A percentile compares a stretch with the other conserved stretches of the same genome.
These are phyloP conservation scores for Trichoderma orchidacearum DNA, from an alignment of 495 filamentous ascomycete species.

Conservation along the genomic window DNA sequence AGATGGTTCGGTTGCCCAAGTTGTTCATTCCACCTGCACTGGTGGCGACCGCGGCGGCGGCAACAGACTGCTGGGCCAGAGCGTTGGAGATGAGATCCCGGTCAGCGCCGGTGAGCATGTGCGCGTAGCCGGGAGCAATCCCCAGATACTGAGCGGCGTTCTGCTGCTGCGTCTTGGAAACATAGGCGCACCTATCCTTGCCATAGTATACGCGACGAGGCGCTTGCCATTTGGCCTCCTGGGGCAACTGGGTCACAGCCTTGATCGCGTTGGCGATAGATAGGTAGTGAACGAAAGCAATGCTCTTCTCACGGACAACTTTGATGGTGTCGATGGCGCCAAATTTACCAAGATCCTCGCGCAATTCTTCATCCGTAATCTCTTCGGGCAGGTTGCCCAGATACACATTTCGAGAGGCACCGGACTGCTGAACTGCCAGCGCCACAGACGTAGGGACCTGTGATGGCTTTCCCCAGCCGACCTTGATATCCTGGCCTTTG, in stretches of 20 bases:
- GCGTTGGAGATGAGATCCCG: conserved; percentile 92
- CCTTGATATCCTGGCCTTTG: conserved; percentile 97
- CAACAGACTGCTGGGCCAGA: conserved; percentile 92
- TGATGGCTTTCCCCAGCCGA: conserved; percentile 97
- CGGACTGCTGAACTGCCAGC: conserved; percentile 90
- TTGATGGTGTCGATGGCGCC: conserved; percentile 95
- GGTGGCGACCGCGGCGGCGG: conserved; percentile 90
- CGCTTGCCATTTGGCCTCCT: conserved; percentile 92
- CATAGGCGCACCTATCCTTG: conserved; percentile 95
- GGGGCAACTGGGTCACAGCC: conserved; percentile 91
- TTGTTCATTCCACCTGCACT: conserved; percentile 95
- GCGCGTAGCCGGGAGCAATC: conserved; percentile 93
- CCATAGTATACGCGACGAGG: conserved; percentile 95
- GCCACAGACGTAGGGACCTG: conserved; percentile 96
- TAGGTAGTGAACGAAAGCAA: conserved; percentile 95
- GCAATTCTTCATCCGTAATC: conserved; percentile 77
- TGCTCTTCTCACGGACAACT: conserved; percentile 94
- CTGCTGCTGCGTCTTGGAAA: conserved; percentile 98
- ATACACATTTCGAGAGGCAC: conserved; percentile 96
- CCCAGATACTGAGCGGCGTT: conserved; percentile 97
- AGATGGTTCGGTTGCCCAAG: conserved; percentile 92
- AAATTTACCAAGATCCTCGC: conserved; percentile 93
- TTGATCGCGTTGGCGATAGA: conserved; percentile 98
- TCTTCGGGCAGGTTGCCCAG: conserved; percentile 88
- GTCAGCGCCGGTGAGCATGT: conserved; percentile 89